Percentiles rank a stretch among this genome's conserved stretches.
Conservation (phyloP, 495 filamentous ascomycete species). For the Neurospora africana region DNA sequence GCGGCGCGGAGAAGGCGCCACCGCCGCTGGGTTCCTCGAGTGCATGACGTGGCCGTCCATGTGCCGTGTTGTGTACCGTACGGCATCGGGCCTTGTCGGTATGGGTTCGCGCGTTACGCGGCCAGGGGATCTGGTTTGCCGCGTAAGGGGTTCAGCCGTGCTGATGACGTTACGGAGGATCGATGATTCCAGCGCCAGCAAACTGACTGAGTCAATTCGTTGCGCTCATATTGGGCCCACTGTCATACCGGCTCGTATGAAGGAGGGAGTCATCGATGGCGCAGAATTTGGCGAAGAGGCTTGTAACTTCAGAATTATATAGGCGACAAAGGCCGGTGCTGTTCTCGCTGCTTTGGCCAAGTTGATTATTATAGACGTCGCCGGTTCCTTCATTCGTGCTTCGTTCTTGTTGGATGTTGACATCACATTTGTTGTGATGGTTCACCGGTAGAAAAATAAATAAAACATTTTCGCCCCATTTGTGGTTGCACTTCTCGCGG, state of each 20-base stretch:
- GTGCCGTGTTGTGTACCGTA: constrained; percentile 13
- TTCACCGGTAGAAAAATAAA: no score
- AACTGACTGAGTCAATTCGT: neutral
- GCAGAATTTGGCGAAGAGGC: neutral
- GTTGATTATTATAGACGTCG: no score
- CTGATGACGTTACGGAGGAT: constrained; percentile 8
- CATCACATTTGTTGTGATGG: no score
- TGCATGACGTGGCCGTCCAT: constrained; percentile 15
- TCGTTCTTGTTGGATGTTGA: no score
- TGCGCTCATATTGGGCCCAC: constrained; percentile 8
- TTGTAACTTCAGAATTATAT: neutral
- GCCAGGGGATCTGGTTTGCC: constrained; percentile 11
- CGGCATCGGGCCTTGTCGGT: constrained; percentile 4
- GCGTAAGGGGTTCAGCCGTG: constrained; percentile 3
- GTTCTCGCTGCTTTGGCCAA: no score
- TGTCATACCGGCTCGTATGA: constrained; percentile 8
- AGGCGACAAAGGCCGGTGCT: neutral
- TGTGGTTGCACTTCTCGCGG: no score
- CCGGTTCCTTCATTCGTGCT: no score
- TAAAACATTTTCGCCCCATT: no score
- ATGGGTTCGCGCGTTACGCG: constrained; percentile 11
- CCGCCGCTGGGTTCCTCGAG: constrained; percentile 7
- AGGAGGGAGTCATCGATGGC: neutral
- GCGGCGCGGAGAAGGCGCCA: constrained; percentile 6
- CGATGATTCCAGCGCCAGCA: neutral